Base-by-base conservation (phyloP, 768 basidiomycete species). In the Kwoniella sp. region DNA sequence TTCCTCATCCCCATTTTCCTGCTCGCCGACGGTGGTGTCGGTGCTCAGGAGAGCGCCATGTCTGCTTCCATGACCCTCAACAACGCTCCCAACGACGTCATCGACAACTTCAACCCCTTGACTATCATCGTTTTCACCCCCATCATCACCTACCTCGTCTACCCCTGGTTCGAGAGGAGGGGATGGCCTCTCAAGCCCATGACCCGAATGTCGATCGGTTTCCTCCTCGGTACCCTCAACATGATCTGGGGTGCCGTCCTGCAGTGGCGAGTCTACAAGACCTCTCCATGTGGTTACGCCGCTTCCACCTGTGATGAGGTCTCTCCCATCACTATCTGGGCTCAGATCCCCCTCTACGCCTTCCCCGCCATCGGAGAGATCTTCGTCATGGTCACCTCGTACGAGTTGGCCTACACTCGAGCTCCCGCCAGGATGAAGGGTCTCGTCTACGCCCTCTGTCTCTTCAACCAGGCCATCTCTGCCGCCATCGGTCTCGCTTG, bases 31-130 rank as follows among this genome's bases (percentile, higher is more conserved):
- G 68, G 68, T 17, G 74, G 72, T 50, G 57, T 72, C 38, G 71
- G 69, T 12, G 57, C 57, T 22, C 42, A 53, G 31, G 60, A 61
- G 42, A 74, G 69, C 54, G 53, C 56, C 12, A 63, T 68, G 65
- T 60, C 62, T 11, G 56, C 66, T n/a, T 56, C 68, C 15, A 73
- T 75, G 70, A 57, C 49, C 5, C 59, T 70, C 23, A 58, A 68
- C 54, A 67, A 54, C 38, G 52, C 52, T 5, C 74, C 74, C 17
- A 75, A 75, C 58, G 74, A 73, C 43, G 19, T 66, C n/a, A 46
- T 71, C 14, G 58, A 65, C 55, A 73, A 73, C 56, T 72, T 74
- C 63, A 75, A 75, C 63, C 32, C 69, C 10, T 48, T 75, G n/a
- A 50, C 66, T 23, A 63, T 70, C 41, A 59, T 71, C 44, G 32